A percentile compares a stretch with the other conserved stretches of the same genome.
phyloP scores from a whole-genome alignment of 345 rosid genomes.

The Boechera divaricarpa region DNA sequence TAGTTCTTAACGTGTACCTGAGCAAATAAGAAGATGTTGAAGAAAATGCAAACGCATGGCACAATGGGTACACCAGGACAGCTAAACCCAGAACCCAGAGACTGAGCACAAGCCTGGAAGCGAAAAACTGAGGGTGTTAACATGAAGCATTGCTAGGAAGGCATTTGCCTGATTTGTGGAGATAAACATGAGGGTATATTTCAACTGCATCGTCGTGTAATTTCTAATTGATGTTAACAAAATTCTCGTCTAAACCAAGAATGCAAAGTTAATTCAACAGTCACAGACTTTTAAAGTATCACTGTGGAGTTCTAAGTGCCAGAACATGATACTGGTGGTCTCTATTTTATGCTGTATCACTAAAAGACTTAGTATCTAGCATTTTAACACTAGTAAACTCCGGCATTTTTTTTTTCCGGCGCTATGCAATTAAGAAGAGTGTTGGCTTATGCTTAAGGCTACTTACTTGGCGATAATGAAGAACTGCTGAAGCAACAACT shows the following conservation, averaged over 20 bases:
- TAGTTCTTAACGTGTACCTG: conserved; percentile 58
- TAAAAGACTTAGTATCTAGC: conserved; percentile 8
- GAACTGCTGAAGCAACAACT: conserved; percentile 61
- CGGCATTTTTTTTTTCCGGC: neutral
- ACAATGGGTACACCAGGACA: conserved; percentile 91
- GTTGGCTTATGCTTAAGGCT: conserved; percentile 30
- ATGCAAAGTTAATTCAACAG: conserved; percentile 1
- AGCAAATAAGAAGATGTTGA: conserved; percentile 93
- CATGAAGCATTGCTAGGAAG: conserved; percentile 6
- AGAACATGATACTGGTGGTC: conserved; percentile 11
- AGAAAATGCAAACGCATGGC: conserved; percentile 82
- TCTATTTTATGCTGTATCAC: neutral
- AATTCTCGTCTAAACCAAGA: neutral
- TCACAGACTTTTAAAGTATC: conserved; percentile 22
- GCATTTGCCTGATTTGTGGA: conserved; percentile 23
- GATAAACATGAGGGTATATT: neutral
- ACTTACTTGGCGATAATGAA: conserved; percentile 74
- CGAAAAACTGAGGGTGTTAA: conserved; percentile 19
- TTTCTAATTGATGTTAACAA: conserved; percentile 16
- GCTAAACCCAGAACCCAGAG: conserved; percentile 76
- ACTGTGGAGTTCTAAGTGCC: conserved; percentile 28
- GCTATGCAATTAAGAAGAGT: conserved; percentile 12
- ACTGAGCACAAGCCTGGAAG: conserved; percentile 61
- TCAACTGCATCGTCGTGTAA: neutral
- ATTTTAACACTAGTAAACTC: conserved; percentile 20